Evolutionary conservation across 257 asterid species (phyloP), one percentile per base, ranked within the genome.

Genomic region (Scutellaria galericulata): DNA sequence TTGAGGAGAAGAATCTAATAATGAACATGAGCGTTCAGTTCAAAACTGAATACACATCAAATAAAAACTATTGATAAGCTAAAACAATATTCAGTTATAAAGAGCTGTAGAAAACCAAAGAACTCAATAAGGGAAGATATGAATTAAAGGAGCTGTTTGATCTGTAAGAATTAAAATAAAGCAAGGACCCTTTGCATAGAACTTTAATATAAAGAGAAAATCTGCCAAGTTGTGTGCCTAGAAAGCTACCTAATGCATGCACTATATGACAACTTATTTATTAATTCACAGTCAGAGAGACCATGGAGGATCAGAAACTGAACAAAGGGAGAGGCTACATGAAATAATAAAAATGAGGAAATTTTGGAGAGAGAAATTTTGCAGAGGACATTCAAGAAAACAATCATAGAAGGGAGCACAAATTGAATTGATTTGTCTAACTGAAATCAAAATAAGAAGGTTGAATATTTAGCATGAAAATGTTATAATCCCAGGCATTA

Each of bases 271-370:
- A n/a, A 13, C 51, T 12, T 45, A 64, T 65, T 14, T 57, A 62
- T 61, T 46, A 62, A 57, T 68, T 51, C 45, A 60, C 6, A 37
- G 69, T 31, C 52, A 37, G 68, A 40, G 54, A 39, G 69, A 46
- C 31, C 18, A 31, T 54, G 58, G 51, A 67, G 48, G 63, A 44
- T 51, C 67, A 75, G 44, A 46, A 66, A 37, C 59, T 54, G 15
- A 71, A 78, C 59, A 57, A 60, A 73, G 72, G 64, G 55, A 59
- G 58, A 60, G 6, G 77, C 52, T 35, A 64, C 39, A 68, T 41
- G 39, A n/a, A 63, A 64, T 65, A 11, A 24, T 48, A 55, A 40
- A 39, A 39, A 67, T 10, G 50, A 12, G 55, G 60, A 57, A 39
- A 31, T 44, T 62, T 24, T 68, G 1, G 27, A 59, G 42, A n/a